Base-by-base conservation (phyloP, 306 rosid genomes). In the Prosopis cineraria region DNA sequence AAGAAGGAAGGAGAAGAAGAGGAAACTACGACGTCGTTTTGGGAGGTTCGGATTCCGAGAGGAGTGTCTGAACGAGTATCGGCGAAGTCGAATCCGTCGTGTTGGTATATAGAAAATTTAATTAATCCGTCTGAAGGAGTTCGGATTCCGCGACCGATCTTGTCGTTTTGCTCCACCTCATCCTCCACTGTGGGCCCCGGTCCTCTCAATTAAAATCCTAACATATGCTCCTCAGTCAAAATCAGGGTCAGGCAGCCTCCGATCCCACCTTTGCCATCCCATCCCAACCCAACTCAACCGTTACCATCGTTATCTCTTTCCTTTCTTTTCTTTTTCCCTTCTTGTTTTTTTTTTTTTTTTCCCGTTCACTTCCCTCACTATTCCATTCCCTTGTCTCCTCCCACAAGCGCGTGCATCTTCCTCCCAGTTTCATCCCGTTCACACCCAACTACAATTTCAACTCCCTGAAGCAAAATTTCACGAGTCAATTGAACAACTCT, bases 171-270 rank as follows among this genome's bases (percentile, higher is more conserved):
- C 8, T 79, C 89, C 93, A 85, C 63, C 68, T 86, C 93, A 89
- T 40, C 82, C 48, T 71, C 44, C 11, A 5, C 71, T 12, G 20
- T 77, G 84, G 85, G 82, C 52, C 91, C 90, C 84, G 0, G 5
- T 10, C 45, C 10, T 2, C 41, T 13, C 65, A n/a, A 53, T 19
- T 72, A 55, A 56, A 25, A 27, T 58, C 65, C n/a, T 72, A 88
- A 36, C n/a, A n/a, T n/a, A 91, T 93, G 98, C 90, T 82, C 71
- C 81, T 80, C 91, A 81, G 98, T 94, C 97, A 94, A 91, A 94
- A 85, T 68, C 77, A 68, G 44, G 44, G 85, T 68, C 75, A 71
- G 45, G 47, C 70, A 63, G 45, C 27, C 70, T 33, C 77, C 47
- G 2, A 52, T 36, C 47, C 29, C 19, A 36, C 70, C 70, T 65